Conservation (phyloP, 805 yeast species). For the Myxozyma melibiosi region DNA sequence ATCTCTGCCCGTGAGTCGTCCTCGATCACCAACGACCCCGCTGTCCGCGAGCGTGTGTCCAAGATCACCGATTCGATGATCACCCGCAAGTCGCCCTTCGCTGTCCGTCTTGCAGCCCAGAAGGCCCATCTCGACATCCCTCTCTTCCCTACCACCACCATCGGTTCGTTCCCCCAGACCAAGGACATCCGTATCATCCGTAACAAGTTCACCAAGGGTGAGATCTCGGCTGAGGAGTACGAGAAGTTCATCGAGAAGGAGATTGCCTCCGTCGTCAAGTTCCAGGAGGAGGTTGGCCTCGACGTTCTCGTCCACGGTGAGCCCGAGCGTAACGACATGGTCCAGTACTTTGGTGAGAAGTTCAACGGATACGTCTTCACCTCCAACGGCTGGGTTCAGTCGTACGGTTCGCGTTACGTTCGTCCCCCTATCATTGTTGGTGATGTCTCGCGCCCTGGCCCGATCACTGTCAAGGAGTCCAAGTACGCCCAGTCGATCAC, state of each 20-base stretch:
- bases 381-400: conserved; percentile 99
- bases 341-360: conserved; percentile 99
- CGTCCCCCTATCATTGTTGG: conserved; percentile 99
- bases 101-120: conserved; percentile 84
- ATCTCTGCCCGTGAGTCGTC: conserved; percentile 85
- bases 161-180: conserved; percentile 99
- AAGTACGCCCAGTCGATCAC: conserved; percentile 98
- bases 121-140: conserved; percentile 88
- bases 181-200: conserved; percentile 98
- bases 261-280: conserved; percentile 92
- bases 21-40: conserved; percentile 84
- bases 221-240: conserved; percentile 91
- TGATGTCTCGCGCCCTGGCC: conserved; percentile 97
- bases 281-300: conserved; percentile 98
- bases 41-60: conserved; percentile 85
- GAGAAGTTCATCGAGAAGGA: conserved; percentile 96
- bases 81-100: conserved; percentile 85
- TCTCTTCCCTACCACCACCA: conserved; percentile 99
- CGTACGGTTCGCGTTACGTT: conserved; percentile 99
- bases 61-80: conserved; percentile 66
- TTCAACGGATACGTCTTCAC: conserved; percentile 98
- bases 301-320: conserved; percentile 99
- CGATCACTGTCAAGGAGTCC: conserved; percentile 99
- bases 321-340: conserved; percentile 99
- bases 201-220: conserved; percentile 97